Conservation (phyloP, 768 basidiomycete species). For the Xerocomellus chrysenteron region DNA sequence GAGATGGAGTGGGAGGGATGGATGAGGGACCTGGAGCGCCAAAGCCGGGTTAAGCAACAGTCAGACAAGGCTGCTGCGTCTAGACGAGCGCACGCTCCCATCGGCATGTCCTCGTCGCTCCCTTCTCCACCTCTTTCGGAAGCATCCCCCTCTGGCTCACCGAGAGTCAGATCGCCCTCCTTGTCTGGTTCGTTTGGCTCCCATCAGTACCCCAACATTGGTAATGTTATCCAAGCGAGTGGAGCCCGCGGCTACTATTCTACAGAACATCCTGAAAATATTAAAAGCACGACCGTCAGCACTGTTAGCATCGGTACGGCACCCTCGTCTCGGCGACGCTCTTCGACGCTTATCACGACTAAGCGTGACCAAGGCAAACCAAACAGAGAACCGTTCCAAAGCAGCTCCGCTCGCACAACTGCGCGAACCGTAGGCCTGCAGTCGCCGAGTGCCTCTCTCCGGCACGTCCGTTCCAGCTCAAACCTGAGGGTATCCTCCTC, state of each 20-base stretch:
- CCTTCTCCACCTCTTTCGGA: slow-evolving; percentile 32
- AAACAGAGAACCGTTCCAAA: neutral
- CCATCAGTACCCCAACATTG: slow-evolving; percentile 24
- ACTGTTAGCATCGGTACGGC: slow-evolving; percentile 25
- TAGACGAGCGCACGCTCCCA: neutral
- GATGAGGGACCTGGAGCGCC: slow-evolving; percentile 55
- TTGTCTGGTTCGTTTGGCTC: slow-evolving; percentile 6
- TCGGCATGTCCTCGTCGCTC: slow-evolving; percentile 7
- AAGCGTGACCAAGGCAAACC: slow-evolving; percentile 6
- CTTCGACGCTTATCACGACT: slow-evolving; percentile 23
- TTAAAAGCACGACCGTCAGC: slow-evolving; percentile 19
- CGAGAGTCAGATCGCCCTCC: slow-evolving; percentile 17
- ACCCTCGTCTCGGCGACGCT: slow-evolving; percentile 21
- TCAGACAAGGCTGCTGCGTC: neutral
- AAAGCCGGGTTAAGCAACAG: slow-evolving; percentile 22
- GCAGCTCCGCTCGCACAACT: neutral
- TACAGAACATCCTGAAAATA: slow-evolving; percentile 6
- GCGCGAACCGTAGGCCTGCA: neutral
- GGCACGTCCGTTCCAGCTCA: slow-evolving; percentile 27
- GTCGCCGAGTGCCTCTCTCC: slow-evolving; percentile 5
- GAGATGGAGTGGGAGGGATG: slow-evolving; percentile 71
- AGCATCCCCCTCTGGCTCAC: slow-evolving; percentile 22
- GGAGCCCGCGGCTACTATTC: neutral
- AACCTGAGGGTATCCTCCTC: slow-evolving; percentile 22
- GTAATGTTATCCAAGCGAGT: slow-evolving; percentile 16